phyloP scores from a whole-genome alignment of 805 yeast species.

The Barnettozyma californica region DNA sequence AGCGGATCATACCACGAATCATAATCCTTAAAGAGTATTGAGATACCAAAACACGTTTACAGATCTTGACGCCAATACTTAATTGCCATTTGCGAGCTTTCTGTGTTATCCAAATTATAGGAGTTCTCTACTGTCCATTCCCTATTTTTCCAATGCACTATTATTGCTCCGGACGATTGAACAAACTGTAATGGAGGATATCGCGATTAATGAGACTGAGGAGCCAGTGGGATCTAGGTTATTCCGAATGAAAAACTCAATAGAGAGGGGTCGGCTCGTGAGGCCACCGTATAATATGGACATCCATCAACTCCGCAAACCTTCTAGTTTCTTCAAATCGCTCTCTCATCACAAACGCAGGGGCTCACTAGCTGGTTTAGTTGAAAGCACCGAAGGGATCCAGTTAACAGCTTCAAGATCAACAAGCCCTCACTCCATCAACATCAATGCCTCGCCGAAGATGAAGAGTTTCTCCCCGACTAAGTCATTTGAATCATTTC shows the following conservation, averaged over 20 bases:
- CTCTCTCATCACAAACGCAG: slow-evolving; percentile 7
- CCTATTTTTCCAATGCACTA: background rate
- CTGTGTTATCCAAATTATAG: background rate
- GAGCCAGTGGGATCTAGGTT: background rate
- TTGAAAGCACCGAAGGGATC: background rate
- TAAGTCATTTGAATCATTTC: slow-evolving; percentile 13
- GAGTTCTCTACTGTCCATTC: background rate
- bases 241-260: slow-evolving; percentile 5
- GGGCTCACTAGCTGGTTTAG: slow-evolving; percentile 6
- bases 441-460: slow-evolving; percentile 10
- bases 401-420: slow-evolving; percentile 2
- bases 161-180: background rate
- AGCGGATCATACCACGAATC: background rate
- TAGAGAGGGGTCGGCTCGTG: slow-evolving; percentile 4
- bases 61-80: background rate
- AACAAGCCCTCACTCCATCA: background rate
- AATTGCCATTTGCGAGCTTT: background rate
- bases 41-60: background rate
- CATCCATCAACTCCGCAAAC: slow-evolving; percentile 4
- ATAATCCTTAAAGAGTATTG: background rate
- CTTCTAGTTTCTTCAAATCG: slow-evolving; percentile 7
- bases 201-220: background rate
- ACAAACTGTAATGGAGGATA: background rate
- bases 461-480: slow-evolving; percentile 18
- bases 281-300: slow-evolving; percentile 7